These are phyloP conservation scores for Amyloporia xantha DNA, from an alignment of 768 basidiomycete genomes.

Conservation along the genomic window DNA sequence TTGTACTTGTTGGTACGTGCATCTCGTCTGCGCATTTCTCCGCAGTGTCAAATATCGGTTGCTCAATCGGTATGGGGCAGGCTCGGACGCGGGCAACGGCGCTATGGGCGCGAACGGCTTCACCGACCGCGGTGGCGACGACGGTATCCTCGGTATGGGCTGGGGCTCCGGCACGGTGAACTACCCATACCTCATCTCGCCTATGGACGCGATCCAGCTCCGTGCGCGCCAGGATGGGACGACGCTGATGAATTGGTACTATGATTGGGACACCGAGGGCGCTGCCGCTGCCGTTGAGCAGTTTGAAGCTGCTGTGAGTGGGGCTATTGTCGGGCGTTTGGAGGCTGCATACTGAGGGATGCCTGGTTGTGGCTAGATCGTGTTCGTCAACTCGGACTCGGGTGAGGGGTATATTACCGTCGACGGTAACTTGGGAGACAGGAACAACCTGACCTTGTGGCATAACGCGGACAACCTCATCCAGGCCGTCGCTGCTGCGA, in stretches of 20 bases:
- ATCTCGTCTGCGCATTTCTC: too few relatives aligned
- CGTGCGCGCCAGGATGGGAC: constrained; percentile 52
- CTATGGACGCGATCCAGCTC: constrained; percentile 73
- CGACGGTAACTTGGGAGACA: constrained; percentile 74
- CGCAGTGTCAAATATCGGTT: background rate
- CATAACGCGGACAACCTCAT: constrained; percentile 66
- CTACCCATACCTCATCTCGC: constrained; percentile 76
- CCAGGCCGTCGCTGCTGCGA: constrained; percentile 55
- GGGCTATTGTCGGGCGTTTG: background rate
- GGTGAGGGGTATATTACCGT: constrained; percentile 81
- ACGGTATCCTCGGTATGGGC: constrained; percentile 80
- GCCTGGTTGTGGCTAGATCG: constrained; percentile 31
- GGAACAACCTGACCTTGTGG: constrained; percentile 71
- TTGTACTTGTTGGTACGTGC: constrained; percentile 59
- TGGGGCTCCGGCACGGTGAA: constrained; percentile 70
- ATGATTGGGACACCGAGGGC: constrained; percentile 20
- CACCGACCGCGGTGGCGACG: constrained; percentile 31
- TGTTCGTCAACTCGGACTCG: constrained; percentile 78
- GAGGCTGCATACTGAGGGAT: too few relatives aligned
- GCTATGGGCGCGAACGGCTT: constrained; percentile 43
- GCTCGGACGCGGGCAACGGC: constrained; percentile 42
- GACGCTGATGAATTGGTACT: constrained; percentile 18
- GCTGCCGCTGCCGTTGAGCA: constrained; percentile 30
- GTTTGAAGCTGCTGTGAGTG: constrained; percentile 41
- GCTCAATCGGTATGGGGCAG: constrained; percentile 18